These are phyloP conservation scores for Scortechinia acanthostroma DNA, from an alignment of 2,329 filamentous ascomycete genomes.

Conservation along the genomic window DNA sequence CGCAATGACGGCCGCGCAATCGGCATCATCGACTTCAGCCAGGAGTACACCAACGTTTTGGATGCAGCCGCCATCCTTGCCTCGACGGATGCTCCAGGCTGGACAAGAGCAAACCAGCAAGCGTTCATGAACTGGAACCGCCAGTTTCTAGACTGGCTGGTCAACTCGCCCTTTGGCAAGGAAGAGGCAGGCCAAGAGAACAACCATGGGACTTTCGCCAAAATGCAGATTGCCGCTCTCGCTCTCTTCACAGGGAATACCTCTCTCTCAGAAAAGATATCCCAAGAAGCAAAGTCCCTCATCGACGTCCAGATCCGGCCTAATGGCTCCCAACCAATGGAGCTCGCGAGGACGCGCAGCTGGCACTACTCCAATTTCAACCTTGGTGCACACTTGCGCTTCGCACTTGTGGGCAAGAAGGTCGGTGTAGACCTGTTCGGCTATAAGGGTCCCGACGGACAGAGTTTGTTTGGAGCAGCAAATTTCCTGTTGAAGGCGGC, in stretches of 20 bases:
- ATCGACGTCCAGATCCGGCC: no score
- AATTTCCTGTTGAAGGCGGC: no score
- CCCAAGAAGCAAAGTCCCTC: no score
- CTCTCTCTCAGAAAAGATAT: no score
- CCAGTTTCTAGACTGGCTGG: slow-evolving; percentile 12
- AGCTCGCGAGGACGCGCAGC: no score
- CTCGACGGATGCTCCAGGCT: slow-evolving; percentile 8
- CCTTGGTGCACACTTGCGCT: no score
- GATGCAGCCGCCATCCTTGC: slow-evolving; percentile 11
- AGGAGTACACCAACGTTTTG: slow-evolving; percentile 14
- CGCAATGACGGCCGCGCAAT: slow-evolving; percentile 4
- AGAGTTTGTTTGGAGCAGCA: no score
- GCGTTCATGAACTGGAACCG: slow-evolving; percentile 12
- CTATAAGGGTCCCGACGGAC: no score
- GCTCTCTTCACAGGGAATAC: slow-evolving; percentile 14
- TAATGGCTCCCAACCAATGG: no score
- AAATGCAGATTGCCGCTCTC: slow-evolving; percentile 13
- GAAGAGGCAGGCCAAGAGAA: slow-evolving; percentile 8
- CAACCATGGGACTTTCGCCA: slow-evolving; percentile 15
- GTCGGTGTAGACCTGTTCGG: no score
- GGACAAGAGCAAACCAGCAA: slow-evolving; percentile 7
- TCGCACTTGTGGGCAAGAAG: no score
- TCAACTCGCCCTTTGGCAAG: slow-evolving; percentile 11
- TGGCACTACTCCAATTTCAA: no score
- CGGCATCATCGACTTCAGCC: slow-evolving; percentile 9